Evolutionary conservation across 257 asterid species (phyloP).

Genomic region (Solanum arcanum): DNA sequence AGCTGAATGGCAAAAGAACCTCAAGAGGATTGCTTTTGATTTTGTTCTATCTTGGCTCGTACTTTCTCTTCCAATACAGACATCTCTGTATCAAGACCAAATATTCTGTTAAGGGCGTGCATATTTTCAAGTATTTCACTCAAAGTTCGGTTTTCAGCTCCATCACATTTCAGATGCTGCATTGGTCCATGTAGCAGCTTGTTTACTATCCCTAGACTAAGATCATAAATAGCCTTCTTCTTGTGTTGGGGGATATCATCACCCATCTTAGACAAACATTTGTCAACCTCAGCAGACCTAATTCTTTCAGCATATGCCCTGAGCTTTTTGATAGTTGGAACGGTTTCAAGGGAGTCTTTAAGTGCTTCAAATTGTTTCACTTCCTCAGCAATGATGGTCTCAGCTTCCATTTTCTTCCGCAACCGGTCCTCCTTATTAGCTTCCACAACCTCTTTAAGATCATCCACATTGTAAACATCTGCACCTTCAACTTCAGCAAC

Average conservation of each 20-base stretch:
- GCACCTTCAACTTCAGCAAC: slow-evolving; percentile 49
- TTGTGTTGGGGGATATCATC: slow-evolving; percentile 38
- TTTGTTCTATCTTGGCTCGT: slow-evolving; percentile 49
- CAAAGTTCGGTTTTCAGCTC: slow-evolving; percentile 34
- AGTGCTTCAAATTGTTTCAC: slow-evolving; percentile 67
- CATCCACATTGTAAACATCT: slow-evolving; percentile 71
- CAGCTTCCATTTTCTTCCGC: slow-evolving; percentile 73
- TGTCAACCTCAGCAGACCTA: slow-evolving; percentile 69
- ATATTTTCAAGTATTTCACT: slow-evolving; percentile 57
- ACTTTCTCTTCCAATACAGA: slow-evolving; percentile 64
- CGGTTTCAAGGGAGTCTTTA: slow-evolving; percentile 81
- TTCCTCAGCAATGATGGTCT: slow-evolving; percentile 54
- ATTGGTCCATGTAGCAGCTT: slow-evolving; percentile 85
- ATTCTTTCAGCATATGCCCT: slow-evolving; percentile 80
- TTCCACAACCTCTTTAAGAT: slow-evolving; percentile 85
- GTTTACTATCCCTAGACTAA: slow-evolving; percentile 67
- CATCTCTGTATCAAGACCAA: slow-evolving; percentile 52
- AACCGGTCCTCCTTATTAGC: slow-evolving; percentile 70
- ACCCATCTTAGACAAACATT: slow-evolving; percentile 67
- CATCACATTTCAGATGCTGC: slow-evolving; percentile 79
- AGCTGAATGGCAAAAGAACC: neutral
- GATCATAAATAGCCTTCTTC: slow-evolving; percentile 65
- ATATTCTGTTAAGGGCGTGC: slow-evolving; percentile 77
- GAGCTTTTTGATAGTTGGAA: slow-evolving; percentile 84
- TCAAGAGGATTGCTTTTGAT: slow-evolving; percentile 28